Conservation (phyloP, 1,284 basidiomycete genomes). For the Mycosarcoma maydis region DNA sequence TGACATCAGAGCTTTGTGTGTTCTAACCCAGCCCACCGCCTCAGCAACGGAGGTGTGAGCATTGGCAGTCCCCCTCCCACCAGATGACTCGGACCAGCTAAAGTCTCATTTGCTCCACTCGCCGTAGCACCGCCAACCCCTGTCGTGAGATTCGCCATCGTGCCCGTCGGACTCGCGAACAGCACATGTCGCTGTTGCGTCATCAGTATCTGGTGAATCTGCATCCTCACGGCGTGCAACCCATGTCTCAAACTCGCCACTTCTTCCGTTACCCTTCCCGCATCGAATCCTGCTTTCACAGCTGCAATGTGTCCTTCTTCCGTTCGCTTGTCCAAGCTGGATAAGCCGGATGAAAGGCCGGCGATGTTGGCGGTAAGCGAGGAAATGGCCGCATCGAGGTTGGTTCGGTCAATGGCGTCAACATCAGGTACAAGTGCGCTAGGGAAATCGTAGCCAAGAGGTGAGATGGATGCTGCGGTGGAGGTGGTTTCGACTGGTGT, state of each 20-base stretch:
- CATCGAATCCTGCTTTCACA: constrained; percentile 45
- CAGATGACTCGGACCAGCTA: not conserved
- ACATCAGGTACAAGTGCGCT: not conserved
- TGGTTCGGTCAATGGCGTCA: constrained; percentile 17
- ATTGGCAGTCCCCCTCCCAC: constrained; percentile 6
- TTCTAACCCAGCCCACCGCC: constrained; percentile 41
- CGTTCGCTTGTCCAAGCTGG: constrained; percentile 32
- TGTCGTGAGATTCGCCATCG: no score
- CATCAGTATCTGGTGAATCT: constrained; percentile 51
- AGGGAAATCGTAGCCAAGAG: constrained; percentile 4
- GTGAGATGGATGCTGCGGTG: not conserved
- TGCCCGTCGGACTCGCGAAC: not conserved
- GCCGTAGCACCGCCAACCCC: no score
- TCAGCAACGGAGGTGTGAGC: constrained; percentile 32
- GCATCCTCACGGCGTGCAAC: constrained; percentile 50
- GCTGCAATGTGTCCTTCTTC: constrained; percentile 48
- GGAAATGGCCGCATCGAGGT: constrained; percentile 25
- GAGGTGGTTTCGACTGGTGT: constrained; percentile 8
- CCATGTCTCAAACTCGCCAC: constrained; percentile 45
- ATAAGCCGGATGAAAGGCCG: constrained; percentile 17
- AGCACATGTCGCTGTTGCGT: constrained; percentile 40
- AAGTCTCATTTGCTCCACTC: not conserved
- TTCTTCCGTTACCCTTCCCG: constrained; percentile 48
- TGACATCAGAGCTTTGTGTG: constrained; percentile 41
- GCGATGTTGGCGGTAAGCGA: constrained; percentile 22